These are phyloP conservation scores for Cystoisospora suis DNA, from an alignment of 169 alveolate species.

Conservation along the genomic window DNA sequence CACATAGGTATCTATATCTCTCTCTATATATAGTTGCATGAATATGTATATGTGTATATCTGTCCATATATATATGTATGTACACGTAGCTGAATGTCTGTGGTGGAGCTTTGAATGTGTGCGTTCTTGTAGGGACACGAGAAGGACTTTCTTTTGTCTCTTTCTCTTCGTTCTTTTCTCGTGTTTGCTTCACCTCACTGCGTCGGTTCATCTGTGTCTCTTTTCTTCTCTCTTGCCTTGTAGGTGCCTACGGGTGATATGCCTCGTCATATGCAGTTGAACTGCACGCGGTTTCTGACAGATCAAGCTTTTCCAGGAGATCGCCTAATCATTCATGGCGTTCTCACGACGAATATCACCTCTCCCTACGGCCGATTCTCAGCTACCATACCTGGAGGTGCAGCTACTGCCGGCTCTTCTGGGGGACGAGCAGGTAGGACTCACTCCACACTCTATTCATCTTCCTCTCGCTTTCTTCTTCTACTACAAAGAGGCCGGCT, in stretches of 20 bases:
- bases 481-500: neutral
- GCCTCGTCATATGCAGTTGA: constrained; percentile 89
- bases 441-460: no score
- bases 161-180: neutral
- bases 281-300: constrained; percentile 90
- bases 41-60: no score
- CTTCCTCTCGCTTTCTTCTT: neutral
- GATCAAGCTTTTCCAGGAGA: constrained; percentile 97
- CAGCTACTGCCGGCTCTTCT: no score
- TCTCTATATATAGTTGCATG: no score
- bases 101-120: no score
- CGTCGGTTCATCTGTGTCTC: neutral
- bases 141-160: neutral
- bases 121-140: neutral
- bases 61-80: no score
- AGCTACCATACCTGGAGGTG: no score
- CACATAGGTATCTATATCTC: no score
- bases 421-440: no score
- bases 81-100: no score
- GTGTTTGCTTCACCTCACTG: neutral
- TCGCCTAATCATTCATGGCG: constrained; percentile 95
- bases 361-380: neutral
- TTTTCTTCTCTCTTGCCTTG: neutral
- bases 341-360: constrained; percentile 71
- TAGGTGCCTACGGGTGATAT: constrained; percentile 89